Evolutionary conservation across 2,329 filamentous ascomycete species (phyloP), one percentile per base, ranked within the genome.

Genomic region (Hirsutella minnesotensis): DNA sequence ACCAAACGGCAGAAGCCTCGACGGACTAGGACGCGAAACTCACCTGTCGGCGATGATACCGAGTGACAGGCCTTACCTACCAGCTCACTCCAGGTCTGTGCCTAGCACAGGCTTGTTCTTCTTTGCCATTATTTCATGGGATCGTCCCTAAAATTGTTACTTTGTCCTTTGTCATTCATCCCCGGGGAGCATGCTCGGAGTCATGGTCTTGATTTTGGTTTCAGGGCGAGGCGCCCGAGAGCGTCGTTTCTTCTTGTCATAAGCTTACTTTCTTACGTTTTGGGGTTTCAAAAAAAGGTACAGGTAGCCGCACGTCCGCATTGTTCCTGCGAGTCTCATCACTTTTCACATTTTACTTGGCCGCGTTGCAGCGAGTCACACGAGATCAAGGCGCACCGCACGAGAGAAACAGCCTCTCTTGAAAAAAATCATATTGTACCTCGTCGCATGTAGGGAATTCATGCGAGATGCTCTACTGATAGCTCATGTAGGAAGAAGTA

Each of bases 41-140:
- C 62, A 5, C 61, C 62, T 18, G 61, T 64, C 37, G 60, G 60
- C 30, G 62, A 64, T 38, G 62, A 64, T 43, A 56, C 54, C 9
- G 62, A 64, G 35, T 64, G 51, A 47, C 16, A 12, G 9, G 5
- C n/a, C 15, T 3, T 9, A 7, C 12, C 7, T 27, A 12, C 12
- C 24, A 12, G 7, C 24, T 27, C 12, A 12, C 12, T 27, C 24
- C 24, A 27, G 7, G 24, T 27, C 24, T 27, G n/a, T n/a, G n/a
- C n/a, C n/a, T n/a, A n/a, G n/a, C n/a, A n/a, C n/a, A n/a, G n/a
- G n/a, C n/a, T n/a, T n/a, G n/a, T n/a, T n/a, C n/a, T 27, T 27
- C 24, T 27, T 27, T 12, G n/a, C n/a, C n/a, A n/a, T 16, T 9
- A 9, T 18, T 35, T 18, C n/a, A 9, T n/a, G n/a, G 33, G n/a